Percentiles rank a stretch among this genome's conserved stretches.
phyloP scores from a whole-genome alignment of 495 filamentous ascomycete species.

The Penicillium argentinense region DNA sequence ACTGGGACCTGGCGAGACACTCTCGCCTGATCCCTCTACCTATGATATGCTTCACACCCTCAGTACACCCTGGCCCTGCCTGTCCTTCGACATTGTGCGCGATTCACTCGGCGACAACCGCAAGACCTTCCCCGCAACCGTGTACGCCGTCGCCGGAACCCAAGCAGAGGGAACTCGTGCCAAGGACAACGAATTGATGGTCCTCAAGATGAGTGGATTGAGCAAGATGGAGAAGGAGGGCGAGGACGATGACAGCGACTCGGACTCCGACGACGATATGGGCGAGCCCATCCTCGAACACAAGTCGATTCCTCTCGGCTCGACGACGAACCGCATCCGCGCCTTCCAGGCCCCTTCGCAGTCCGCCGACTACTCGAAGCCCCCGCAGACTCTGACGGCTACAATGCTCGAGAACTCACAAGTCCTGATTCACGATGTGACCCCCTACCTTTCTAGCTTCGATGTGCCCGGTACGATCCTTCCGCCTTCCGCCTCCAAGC shows the following conservation, averaged over 20 bases:
- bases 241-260: slow-evolving; percentile 72
- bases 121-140: slow-evolving; percentile 84
- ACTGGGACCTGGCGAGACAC: slow-evolving; percentile 82
- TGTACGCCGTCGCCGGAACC: slow-evolving; percentile 91
- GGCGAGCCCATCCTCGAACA: slow-evolving; percentile 93
- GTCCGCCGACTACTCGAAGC: slow-evolving; percentile 59
- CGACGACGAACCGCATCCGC: slow-evolving; percentile 91
- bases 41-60: slow-evolving; percentile 96
- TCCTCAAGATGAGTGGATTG: slow-evolving; percentile 91
- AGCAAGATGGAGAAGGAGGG: slow-evolving; percentile 79
- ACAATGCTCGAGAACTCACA: slow-evolving; percentile 87
- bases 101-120: slow-evolving; percentile 89
- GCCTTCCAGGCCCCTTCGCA: slow-evolving; percentile 70
- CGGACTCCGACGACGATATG: slow-evolving; percentile 71
- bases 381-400: slow-evolving; percentile 79
- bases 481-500: slow-evolving; percentile 78
- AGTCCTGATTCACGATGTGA: slow-evolving; percentile 91
- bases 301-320: slow-evolving; percentile 77
- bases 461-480: slow-evolving; percentile 81
- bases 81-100: slow-evolving; percentile 89
- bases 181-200: slow-evolving; percentile 87
- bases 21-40: slow-evolving; percentile 84
- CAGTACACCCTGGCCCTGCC: slow-evolving; percentile 90
- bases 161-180: slow-evolving; percentile 75
- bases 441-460: slow-evolving; percentile 81